Conservation (phyloP, 2,329 filamentous ascomycete species). For the Teratosphaeria gauchensis region DNA sequence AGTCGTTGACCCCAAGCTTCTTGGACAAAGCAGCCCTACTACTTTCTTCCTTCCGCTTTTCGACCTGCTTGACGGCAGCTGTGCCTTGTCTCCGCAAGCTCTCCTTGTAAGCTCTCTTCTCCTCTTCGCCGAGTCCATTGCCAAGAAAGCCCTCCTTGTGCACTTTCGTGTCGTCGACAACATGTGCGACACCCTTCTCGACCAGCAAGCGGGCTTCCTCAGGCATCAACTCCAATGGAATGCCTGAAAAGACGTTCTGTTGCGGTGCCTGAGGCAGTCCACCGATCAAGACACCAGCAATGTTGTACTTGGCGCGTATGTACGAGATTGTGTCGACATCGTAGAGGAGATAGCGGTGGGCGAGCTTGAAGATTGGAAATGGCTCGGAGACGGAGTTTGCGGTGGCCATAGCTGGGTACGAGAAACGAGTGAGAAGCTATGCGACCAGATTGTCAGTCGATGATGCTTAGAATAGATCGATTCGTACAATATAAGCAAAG, state of each 20-base stretch:
- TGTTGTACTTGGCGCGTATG: conserved; percentile 69
- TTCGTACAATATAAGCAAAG: neutral
- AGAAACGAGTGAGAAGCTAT: neutral
- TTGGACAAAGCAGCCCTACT: conserved; percentile 43
- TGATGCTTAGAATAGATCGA: neutral
- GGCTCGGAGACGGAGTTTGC: conserved; percentile 39
- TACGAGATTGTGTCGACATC: conserved; percentile 70
- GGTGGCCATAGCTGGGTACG: conserved; percentile 5
- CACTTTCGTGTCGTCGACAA: conserved; percentile 67
- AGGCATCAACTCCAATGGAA: conserved; percentile 81
- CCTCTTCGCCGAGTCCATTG: conserved; percentile 40
- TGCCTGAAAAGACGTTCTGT: conserved; percentile 84
- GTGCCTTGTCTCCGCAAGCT: conserved; percentile 46
- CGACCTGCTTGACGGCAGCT: conserved; percentile 20
- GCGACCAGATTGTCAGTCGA: neutral
- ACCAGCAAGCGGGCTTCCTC: conserved; percentile 81
- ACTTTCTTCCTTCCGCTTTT: conserved; percentile 39
- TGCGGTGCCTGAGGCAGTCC: conserved; percentile 86
- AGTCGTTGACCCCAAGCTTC: conserved; percentile 30
- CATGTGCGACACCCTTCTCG: conserved; percentile 63
- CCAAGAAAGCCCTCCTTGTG: conserved; percentile 56
- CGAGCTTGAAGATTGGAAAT: conserved; percentile 72
- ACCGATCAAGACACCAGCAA: conserved; percentile 77
- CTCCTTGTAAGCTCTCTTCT: conserved; percentile 53
- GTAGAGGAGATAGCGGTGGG: conserved; percentile 79